Evolutionary conservation across 345 rosid genomes (phyloP).

Genomic region (Gossypium stocksii): DNA sequence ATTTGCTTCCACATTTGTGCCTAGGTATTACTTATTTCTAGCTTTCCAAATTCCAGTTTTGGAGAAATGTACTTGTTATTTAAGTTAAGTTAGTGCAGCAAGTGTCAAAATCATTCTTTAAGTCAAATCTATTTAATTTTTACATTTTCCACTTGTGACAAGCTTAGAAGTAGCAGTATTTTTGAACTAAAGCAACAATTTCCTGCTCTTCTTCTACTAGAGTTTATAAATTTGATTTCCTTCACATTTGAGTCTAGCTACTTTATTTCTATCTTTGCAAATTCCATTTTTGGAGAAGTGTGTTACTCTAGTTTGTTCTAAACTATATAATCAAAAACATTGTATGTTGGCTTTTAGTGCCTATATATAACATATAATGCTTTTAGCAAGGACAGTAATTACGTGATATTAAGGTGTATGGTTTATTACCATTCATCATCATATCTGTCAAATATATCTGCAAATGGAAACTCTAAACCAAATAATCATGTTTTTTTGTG

Average conservation of each 20-base stretch:
- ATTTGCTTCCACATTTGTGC: background rate
- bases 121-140: background rate
- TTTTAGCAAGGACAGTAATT: background rate
- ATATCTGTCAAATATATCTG: background rate
- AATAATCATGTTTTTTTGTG: background rate
- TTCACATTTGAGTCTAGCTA: slow-evolving; percentile 5
- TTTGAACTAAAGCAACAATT: background rate
- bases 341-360: background rate
- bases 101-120: background rate
- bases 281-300: background rate
- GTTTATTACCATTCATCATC: background rate
- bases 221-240: background rate
- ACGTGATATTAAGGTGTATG: background rate
- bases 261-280: slow-evolving; percentile 1
- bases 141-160: background rate
- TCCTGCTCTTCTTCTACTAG: background rate
- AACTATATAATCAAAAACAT: background rate
- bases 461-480: too few species aligned
- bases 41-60: background rate
- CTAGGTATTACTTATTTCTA: background rate
- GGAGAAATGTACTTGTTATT: slow-evolving; percentile 1
- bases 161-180: background rate
- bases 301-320: background rate
- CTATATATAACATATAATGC: background rate
- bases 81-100: background rate